phyloP scores from a whole-genome alignment of 169 alveolate genomes.

The Neospora caninum region DNA sequence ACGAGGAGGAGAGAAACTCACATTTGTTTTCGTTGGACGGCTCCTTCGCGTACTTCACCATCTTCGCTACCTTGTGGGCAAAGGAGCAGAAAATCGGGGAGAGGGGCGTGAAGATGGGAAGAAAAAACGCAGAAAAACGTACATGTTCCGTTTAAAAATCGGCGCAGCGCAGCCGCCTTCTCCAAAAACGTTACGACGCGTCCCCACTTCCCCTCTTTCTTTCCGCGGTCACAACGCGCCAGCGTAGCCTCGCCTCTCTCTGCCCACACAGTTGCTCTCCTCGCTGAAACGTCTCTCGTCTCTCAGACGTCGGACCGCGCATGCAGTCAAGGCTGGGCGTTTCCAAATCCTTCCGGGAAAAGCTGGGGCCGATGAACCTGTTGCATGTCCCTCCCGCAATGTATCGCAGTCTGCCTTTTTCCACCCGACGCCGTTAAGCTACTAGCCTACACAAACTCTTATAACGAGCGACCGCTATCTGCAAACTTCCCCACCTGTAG shows the following conservation, averaged over 20 bases:
- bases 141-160: not conserved
- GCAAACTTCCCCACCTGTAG: too few relatives aligned
- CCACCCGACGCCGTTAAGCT: too few relatives aligned
- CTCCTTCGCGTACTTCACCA: slow-evolving; percentile 57
- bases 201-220: slow-evolving; percentile 2
- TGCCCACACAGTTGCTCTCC: not conserved
- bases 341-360: not conserved
- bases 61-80: slow-evolving; percentile 19
- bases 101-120: slow-evolving; percentile 16
- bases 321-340: not conserved
- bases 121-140: not conserved
- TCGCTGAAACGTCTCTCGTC: not conserved
- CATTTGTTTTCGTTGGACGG: slow-evolving; percentile 40
- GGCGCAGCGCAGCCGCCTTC: not conserved
- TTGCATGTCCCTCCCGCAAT: not conserved
- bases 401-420: too few relatives aligned
- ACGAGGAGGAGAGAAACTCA: not conserved
- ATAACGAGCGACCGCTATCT: too few relatives aligned
- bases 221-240: not conserved
- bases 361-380: not conserved
- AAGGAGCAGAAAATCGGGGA: not conserved
- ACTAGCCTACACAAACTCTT: too few relatives aligned
- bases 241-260: not conserved
- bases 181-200: not conserved
- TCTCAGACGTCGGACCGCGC: not conserved